Base-by-base conservation (phyloP, 495 filamentous ascomycete genomes). In the Daldinia grandis region DNA sequence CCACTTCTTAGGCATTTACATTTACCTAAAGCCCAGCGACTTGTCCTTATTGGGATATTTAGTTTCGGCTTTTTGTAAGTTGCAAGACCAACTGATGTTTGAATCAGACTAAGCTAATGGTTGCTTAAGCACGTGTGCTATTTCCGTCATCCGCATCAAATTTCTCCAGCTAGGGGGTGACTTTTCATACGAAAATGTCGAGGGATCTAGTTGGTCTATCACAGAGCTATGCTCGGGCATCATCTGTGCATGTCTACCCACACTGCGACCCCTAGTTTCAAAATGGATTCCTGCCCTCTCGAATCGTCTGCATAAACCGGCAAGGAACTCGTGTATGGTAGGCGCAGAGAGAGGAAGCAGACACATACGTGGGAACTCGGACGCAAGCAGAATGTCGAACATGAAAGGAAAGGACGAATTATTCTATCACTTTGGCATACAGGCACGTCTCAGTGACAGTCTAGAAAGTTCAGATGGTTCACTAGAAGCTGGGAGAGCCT, bases 141-240 rank as follows among this genome's bases (percentile, higher is more conserved):
- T 88, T 64, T 88, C 86, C 0, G 81, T 89, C 31, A 84, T 87
- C 65, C 84, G 83, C 57, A 82, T 88, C 67, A 77, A 83, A 19
- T 81, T 81, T 80, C 75, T 83, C 75, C 27, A 86, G 66, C 72
- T 82, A 40, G 81, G 80, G 38, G 73, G 67, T 1, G 86, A 88
- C 57, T 78, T 81, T 58, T 86, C 86, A 4, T 86, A 84, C 74
- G 84, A 89, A 66, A 88, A 87, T 72, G 83, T 88, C 47, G 82
- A 83, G 51, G 82, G 84, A 1, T 87, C 87, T 0, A 84, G 83
- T 62, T 90, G 87, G 87, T 86, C 85, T 17, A 81, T 82, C 49
- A 77, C 85, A 44, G 87, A 90, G 76, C 80, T 87, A 35, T 87
- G 83, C 75, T 84, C 83, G 0, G 88, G 85, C 31, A 86, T 89